phyloP scores from a whole-genome alignment of 495 filamentous ascomycete species.

The Penicillium coprophilum region DNA sequence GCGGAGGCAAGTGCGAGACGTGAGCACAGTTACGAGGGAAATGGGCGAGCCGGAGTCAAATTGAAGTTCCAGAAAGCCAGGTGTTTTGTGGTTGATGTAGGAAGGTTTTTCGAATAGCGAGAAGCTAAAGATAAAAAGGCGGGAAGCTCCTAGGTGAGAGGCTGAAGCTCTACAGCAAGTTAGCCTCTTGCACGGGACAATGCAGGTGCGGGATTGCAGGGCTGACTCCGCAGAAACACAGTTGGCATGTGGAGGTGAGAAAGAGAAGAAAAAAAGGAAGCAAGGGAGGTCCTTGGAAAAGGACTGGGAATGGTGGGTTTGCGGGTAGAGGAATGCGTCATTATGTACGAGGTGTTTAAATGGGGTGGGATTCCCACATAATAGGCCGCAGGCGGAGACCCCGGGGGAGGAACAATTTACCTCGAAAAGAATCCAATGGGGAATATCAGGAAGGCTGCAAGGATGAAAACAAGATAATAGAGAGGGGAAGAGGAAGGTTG shows the following conservation, averaged over 20 bases:
- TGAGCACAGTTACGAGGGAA: neutral
- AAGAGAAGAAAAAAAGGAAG: conserved; percentile 14
- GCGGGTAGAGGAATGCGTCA: conserved; percentile 43
- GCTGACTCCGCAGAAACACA: conserved; percentile 26
- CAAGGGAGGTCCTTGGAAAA: conserved; percentile 20
- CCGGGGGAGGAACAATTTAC: conserved; percentile 5
- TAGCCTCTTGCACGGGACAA: conserved; percentile 20
- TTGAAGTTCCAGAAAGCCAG: neutral
- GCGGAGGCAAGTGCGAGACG: neutral
- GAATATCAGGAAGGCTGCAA: neutral
- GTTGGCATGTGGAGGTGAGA: conserved; percentile 25
- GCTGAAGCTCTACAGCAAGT: conserved; percentile 25
- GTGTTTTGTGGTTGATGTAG: neutral
- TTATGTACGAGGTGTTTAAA: conserved; percentile 32
- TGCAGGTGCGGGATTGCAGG: conserved; percentile 11
- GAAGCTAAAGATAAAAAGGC: neutral
- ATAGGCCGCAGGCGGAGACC: conserved; percentile 6
- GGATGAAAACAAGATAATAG: conserved; percentile 9
- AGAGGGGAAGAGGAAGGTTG: conserved; percentile 1
- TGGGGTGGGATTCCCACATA: conserved; percentile 17
- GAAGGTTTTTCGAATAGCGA: conserved; percentile 8
- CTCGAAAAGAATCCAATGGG: neutral
- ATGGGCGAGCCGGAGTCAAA: neutral
- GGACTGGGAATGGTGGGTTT: conserved; percentile 19
- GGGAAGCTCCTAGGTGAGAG: conserved; percentile 19